Percentiles rank a stretch among this genome's conserved stretches.
Evolutionary conservation across 768 basidiomycete genomes (phyloP).

Genomic region (Tylopilus sp.): DNA sequence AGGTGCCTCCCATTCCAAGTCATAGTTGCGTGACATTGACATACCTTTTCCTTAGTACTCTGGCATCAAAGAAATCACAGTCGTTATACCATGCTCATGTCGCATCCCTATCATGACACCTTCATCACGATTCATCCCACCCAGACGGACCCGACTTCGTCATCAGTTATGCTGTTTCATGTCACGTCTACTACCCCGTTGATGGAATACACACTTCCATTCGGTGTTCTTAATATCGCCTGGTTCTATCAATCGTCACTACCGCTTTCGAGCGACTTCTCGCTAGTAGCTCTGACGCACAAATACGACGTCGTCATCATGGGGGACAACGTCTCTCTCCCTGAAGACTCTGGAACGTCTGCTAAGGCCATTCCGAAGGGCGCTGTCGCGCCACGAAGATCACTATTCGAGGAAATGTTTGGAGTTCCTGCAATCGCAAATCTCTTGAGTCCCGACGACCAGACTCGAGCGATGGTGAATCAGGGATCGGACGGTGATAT

Average conservation of each 20-base stretch:
- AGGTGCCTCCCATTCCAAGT: slow-evolving; percentile 39
- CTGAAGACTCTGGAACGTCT: slow-evolving; percentile 41
- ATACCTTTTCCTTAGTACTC: slow-evolving; percentile 41
- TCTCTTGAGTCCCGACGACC: slow-evolving; percentile 20
- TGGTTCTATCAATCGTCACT: slow-evolving; percentile 37
- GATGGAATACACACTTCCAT: slow-evolving; percentile 51
- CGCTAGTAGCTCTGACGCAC: slow-evolving; percentile 67
- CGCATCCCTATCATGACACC: slow-evolving; percentile 53
- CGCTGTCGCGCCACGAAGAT: slow-evolving; percentile 39
- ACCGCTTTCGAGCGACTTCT: slow-evolving; percentile 38
- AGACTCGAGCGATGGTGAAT: slow-evolving; percentile 11
- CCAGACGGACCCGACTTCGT: slow-evolving; percentile 29
- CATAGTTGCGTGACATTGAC: not conserved
- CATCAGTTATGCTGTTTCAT: slow-evolving; percentile 48
- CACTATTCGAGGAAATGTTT: slow-evolving; percentile 90
- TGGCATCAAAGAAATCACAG: slow-evolving; percentile 49
- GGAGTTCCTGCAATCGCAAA: slow-evolving; percentile 66
- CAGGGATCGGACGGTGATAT: slow-evolving; percentile 13
- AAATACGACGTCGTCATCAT: slow-evolving; percentile 64
- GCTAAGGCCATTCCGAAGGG: slow-evolving; percentile 36
- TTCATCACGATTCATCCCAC: slow-evolving; percentile 55
- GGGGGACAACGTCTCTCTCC: slow-evolving; percentile 51
- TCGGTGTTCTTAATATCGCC: slow-evolving; percentile 52
- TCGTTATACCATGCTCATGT: slow-evolving; percentile 44
- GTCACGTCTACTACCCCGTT: slow-evolving; percentile 43